Evolutionary conservation across 2,329 filamentous ascomycete species (phyloP).

Genomic region (Zasmidium angulare): DNA sequence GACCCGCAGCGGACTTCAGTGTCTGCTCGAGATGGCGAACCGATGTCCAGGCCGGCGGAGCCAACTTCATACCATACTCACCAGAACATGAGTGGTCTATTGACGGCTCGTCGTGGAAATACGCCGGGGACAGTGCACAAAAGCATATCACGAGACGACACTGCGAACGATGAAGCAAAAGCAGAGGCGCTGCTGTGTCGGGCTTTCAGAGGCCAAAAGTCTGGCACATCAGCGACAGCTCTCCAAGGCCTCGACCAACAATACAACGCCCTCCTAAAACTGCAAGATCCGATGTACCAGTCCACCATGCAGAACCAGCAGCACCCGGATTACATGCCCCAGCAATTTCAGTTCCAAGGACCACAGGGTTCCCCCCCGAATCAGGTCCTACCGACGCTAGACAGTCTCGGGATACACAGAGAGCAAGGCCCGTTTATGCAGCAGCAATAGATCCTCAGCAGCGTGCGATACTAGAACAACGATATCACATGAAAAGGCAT

Average conservation of each 20-base stretch:
- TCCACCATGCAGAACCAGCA: conserved; percentile 24
- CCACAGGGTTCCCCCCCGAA: conserved; percentile 50
- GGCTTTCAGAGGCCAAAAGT: background rate
- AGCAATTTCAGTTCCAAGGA: conserved; percentile 37
- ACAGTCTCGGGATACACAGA: conserved; percentile 73
- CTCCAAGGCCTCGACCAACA: too few species aligned
- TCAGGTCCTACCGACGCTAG: conserved; percentile 73
- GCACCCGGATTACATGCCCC: conserved; percentile 27
- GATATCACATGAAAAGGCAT: conserved; percentile 66
- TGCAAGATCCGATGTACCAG: conserved; percentile 28
- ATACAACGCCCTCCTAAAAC: too few species aligned
- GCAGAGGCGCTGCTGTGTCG: background rate
- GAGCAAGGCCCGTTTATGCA: conserved; percentile 58
- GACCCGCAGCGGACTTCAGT: too few species aligned
- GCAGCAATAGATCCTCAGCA: conserved; percentile 53
- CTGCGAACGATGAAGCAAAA: background rate
- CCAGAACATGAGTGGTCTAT: too few species aligned
- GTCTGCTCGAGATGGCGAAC: too few species aligned
- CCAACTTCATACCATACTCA: too few species aligned
- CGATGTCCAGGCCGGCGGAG: too few species aligned
- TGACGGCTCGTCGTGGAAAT: too few species aligned
- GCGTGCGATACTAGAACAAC: conserved; percentile 63
- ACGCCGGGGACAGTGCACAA: background rate
- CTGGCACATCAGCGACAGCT: too few species aligned
- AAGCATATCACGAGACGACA: background rate